Base-by-base conservation (phyloP, 169 alveolate species). In the Blepharisma undulans region DNA sequence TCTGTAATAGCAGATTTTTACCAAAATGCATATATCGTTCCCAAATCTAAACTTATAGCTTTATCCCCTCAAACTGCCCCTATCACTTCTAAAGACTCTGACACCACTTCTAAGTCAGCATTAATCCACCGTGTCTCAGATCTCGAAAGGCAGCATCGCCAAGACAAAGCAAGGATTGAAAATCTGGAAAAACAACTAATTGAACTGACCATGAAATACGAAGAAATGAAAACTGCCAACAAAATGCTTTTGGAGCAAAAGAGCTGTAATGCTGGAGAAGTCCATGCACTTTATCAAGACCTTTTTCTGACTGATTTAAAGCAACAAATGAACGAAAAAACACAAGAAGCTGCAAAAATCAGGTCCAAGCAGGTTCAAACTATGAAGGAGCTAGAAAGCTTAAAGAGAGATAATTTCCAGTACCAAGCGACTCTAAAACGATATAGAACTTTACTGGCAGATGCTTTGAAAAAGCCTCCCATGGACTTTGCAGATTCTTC, bases 221-320 rank as follows among this genome's bases (percentile, higher is more conserved):
- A 34, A 34, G 60, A 22, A 21, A 82, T 82, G 89, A 34, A 30
- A 34, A 5, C 33, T 32, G 36, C 34, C n/a, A 82, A 82, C n/a
- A 82, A 82, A 60, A 82, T n/a, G 76, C 77, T 82, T 34, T 22
- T 82, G 10, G 89, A 82, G 12, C 48, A 60, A 34, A 82, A 82
- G 0, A 22, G 74, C n/a, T 34, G 22, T 16, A 33, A 21, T 21
- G 91, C 72, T 4, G 84, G 91, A 4, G 91, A 86, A 22, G 36
- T 86, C 29, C 91, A 86, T 27, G 80, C 91, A 14, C 48, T 86
- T 7, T 86, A 86, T 34, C 84, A 86, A 14, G 66, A 72, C 84
- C 32, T 86, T 21, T 86, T 71, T 71, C 29, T 86, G 72, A 86
- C 91, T 27, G 91, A 86, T 32, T 19, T 86, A 8, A 60, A 32